Percentiles rank a stretch among this genome's conserved stretches.
These are phyloP conservation scores for Yamadazyma triangularis DNA, from an alignment of 1,139 yeast species.

Conservation along the genomic window DNA sequence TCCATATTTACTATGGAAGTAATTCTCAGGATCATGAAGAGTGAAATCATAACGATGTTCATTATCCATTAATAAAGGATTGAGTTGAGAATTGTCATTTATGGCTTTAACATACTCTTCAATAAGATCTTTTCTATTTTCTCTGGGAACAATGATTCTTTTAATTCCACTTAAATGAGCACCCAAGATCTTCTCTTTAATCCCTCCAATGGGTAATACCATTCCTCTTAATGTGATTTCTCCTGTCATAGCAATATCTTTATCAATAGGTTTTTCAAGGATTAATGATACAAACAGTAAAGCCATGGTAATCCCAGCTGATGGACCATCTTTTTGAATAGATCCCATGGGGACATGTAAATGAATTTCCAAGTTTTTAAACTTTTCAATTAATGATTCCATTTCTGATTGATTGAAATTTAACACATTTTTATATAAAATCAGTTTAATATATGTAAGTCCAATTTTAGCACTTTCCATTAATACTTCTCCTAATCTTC, in stretches of 20 bases:
- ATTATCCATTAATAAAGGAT: conserved; percentile 35
- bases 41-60: conserved; percentile 23
- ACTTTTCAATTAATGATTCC: conserved; percentile 33
- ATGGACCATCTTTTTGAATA: conserved; percentile 86
- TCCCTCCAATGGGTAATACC: conserved; percentile 86
- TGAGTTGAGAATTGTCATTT: conserved; percentile 28
- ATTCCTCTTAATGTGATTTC: conserved; percentile 85
- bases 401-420: conserved; percentile 19
- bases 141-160: conserved; percentile 64
- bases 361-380: conserved; percentile 62
- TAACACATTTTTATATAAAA: conserved; percentile 35
- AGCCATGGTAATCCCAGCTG: conserved; percentile 91
- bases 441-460: conserved; percentile 64
- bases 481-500: conserved; percentile 78
- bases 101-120: conserved; percentile 45
- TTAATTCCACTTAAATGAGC: conserved; percentile 68
- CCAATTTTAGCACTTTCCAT: conserved; percentile 83
- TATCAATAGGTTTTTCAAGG: conserved; percentile 61
- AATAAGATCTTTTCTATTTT: conserved; percentile 67
- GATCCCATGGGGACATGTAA: conserved; percentile 91
- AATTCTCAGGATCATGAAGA: conserved; percentile 43
- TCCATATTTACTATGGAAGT: conserved; percentile 47
- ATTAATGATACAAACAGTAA: conserved; percentile 71
- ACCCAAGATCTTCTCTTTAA: conserved; percentile 78
- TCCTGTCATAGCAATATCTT: conserved; percentile 86